Evolutionary conservation across 371 early-diverging fungal genomes (phyloP), one percentile per base, ranked within the genome.

Genomic region (Actinomucor elegans): DNA sequence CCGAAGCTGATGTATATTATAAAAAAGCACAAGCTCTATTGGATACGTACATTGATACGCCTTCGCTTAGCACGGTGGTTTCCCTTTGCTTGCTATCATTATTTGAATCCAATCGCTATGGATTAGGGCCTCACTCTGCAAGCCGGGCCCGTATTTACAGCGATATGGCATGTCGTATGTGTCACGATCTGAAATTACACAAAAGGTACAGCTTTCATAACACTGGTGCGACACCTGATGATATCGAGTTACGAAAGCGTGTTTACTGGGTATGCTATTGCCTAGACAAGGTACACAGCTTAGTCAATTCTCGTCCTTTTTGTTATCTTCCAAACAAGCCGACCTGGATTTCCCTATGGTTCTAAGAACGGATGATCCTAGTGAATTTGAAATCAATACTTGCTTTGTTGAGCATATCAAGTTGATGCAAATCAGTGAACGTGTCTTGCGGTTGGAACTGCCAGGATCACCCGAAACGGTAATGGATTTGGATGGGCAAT

Each of bases 101-200:
- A 4, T 69, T 41, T 52, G 66, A 67, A 48, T 52, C 56, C 18
- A 45, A 53, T 32, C 54, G 55, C n/a, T 34, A 47, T 29, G 36
- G 44, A 10, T 1, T 29, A n/a, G 52, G 57, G 4, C 52, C 61
- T 20, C 51, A 53, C 18, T 27, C 23, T 7, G 26, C 40, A 12
- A 45, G 28, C 32, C 38, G 29, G 17, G 32, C 58, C n/a, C 23
- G 33, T 35, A 37, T 61, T 3, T 73, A 67, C 17, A 44, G 56
- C 6, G 59, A 56, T 8, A 65, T 70, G 58, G 70, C 74, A 0
- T 62, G 65, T 40, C 67, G 61, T 10, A 62, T 73, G 57, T 61
- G 66, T 20, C 44, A 48, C 38, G 70, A 67, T 21, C 47, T 73
- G 3, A 59, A 64, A 7, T 35, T 69, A 18, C 53, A 54, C 43